phyloP scores from a whole-genome alignment of 371 early-diverging fungal species.

The Mycotypha africana region DNA sequence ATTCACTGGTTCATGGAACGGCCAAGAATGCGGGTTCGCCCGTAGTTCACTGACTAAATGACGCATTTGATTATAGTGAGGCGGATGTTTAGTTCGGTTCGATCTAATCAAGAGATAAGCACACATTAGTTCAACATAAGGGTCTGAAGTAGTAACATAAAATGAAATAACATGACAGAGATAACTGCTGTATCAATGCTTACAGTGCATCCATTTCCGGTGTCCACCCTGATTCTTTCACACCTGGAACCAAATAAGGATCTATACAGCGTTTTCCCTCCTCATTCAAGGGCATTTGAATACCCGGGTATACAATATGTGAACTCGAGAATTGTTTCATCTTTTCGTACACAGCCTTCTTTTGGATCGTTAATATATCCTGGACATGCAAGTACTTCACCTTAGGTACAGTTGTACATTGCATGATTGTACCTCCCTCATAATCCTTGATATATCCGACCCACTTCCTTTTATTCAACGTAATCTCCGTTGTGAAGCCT shows the following conservation, averaged over 20 bases:
- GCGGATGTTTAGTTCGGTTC: slow-evolving; percentile 46
- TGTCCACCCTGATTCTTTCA: slow-evolving; percentile 91
- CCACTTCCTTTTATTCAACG: slow-evolving; percentile 92
- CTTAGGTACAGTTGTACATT: slow-evolving; percentile 63
- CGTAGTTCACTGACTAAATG: slow-evolving; percentile 73
- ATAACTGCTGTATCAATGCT: too few species aligned
- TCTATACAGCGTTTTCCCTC: slow-evolving; percentile 41
- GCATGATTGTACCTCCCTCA: slow-evolving; percentile 99
- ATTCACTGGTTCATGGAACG: slow-evolving; percentile 96
- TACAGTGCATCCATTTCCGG: slow-evolving; percentile 72
- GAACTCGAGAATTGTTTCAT: slow-evolving; percentile 70
- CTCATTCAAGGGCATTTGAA: slow-evolving; percentile 60
- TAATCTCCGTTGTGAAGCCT: slow-evolving; percentile 97
- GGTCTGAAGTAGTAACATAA: too few species aligned
- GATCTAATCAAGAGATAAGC: too few species aligned
- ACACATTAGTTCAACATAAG: too few species aligned
- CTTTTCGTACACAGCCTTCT: slow-evolving; percentile 76
- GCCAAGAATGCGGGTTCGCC: slow-evolving; percentile 88
- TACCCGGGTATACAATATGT: slow-evolving; percentile 77
- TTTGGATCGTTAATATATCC: slow-evolving; percentile 62
- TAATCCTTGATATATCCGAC: slow-evolving; percentile 99
- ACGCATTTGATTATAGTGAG: slow-evolving; percentile 62
- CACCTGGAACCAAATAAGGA: slow-evolving; percentile 65
- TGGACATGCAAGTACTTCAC: slow-evolving; percentile 51
- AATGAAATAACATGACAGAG: too few species aligned